These are phyloP conservation scores for Lithospermum erythrorhizon DNA, from an alignment of 257 asterid genomes.

Conservation along the genomic window DNA sequence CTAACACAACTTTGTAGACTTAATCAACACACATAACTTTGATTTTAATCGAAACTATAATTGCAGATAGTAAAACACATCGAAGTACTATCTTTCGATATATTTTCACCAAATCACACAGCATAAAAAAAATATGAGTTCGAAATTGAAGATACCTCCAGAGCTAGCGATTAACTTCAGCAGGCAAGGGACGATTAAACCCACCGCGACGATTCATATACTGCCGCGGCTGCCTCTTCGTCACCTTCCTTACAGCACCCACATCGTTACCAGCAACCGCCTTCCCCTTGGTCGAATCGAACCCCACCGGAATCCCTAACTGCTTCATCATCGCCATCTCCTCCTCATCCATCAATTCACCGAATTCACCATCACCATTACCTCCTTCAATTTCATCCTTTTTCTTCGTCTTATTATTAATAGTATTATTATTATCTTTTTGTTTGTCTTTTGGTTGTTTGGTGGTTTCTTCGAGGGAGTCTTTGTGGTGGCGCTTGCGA, in stretches of 20 bases:
- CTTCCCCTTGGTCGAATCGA: constrained; percentile 91
- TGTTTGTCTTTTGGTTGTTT: constrained; percentile 13
- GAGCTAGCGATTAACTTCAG: constrained; percentile 59
- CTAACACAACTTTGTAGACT: too few relatives aligned
- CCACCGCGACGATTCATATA: constrained; percentile 99
- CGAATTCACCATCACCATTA: constrained; percentile 24
- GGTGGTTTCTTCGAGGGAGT: constrained; percentile 28
- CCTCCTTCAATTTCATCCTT: constrained; percentile 36
- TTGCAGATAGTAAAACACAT: too few relatives aligned
- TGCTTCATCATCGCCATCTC: constrained; percentile 97
- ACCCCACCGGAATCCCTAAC: constrained; percentile 80
- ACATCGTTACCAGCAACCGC: constrained; percentile 78
- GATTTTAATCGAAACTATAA: too few relatives aligned
- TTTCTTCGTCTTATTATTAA: background rate
- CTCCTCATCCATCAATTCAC: constrained; percentile 57
- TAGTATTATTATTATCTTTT: too few relatives aligned
- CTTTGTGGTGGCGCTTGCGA: constrained; percentile 65
- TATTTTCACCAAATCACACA: too few relatives aligned
- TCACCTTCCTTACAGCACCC: constrained; percentile 87
- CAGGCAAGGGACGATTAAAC: constrained; percentile 93
- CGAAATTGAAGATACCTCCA: too few relatives aligned
- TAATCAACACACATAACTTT: too few relatives aligned
- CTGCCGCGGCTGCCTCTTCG: constrained; percentile 96
- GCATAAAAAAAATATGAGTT: too few relatives aligned
- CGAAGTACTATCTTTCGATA: too few relatives aligned